Conservation (phyloP, 805 yeast genomes). For the Saccharomycopsis amapae region DNA sequence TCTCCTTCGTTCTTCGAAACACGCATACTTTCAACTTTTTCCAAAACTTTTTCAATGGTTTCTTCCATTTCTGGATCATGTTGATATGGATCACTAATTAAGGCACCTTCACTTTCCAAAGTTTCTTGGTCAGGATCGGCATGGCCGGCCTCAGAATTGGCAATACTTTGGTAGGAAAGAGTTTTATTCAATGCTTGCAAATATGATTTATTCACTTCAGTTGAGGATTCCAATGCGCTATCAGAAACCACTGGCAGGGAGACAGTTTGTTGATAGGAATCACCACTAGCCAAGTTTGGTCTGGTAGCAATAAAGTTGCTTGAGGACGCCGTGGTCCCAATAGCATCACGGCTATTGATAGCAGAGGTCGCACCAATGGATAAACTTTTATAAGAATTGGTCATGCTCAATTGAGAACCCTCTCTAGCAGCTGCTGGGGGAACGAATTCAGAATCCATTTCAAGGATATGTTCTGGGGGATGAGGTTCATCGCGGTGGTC, state of each 20-base stretch:
- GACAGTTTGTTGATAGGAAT: conserved; percentile 57
- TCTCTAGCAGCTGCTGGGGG: conserved; percentile 42
- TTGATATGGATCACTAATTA: conserved; percentile 38
- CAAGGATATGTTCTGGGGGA: conserved; percentile 32
- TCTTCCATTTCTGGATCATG: conserved; percentile 22
- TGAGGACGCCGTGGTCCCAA: conserved; percentile 19
- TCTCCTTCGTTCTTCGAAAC: conserved; percentile 3
- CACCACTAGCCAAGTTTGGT: conserved; percentile 74
- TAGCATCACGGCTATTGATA: conserved; percentile 18
- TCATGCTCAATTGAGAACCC: conserved; percentile 26
- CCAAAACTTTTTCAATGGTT: conserved; percentile 17
- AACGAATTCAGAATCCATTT: conserved; percentile 32
- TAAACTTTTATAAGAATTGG: conserved; percentile 14
- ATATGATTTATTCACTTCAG: conserved; percentile 14
- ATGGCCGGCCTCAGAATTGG: conserved; percentile 19
- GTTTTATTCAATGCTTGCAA: conserved; percentile 19
- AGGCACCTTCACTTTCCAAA: conserved; percentile 50
- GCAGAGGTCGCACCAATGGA: conserved; percentile 12
- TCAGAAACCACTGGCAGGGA: conserved; percentile 28
- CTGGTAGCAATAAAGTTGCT: conserved; percentile 27
- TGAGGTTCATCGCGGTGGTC: conserved; percentile 19
- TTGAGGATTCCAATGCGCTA: not conserved
- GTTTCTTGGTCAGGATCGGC: conserved; percentile 30
- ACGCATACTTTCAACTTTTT: conserved; percentile 16
- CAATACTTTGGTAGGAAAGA: conserved; percentile 15